These are phyloP conservation scores for Knoxia roxburghii DNA, from an alignment of 257 asterid genomes.

Conservation along the genomic window DNA sequence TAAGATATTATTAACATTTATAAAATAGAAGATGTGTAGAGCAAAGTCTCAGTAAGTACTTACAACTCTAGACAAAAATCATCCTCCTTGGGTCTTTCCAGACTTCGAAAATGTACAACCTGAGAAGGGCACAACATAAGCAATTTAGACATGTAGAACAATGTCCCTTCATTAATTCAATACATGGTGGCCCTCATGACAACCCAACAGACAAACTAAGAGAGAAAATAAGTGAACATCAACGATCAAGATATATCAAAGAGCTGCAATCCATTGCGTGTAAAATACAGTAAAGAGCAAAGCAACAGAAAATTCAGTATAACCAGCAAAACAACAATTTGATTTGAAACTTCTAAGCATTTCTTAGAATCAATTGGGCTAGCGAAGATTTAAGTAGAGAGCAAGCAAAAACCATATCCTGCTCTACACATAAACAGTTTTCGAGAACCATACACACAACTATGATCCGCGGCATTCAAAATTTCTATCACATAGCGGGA, in stretches of 20 bases:
- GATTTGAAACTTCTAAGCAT: background rate
- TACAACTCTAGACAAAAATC: conserved; percentile 89
- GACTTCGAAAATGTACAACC: conserved; percentile 86
- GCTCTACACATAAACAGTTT: background rate
- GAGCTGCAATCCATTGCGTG: background rate
- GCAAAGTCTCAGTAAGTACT: conserved; percentile 29
- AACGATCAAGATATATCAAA: background rate
- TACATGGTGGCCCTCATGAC: background rate
- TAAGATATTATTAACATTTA: conserved; percentile 16
- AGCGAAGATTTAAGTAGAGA: background rate
- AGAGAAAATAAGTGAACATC: background rate
- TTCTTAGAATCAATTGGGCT: background rate
- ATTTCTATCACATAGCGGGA: background rate
- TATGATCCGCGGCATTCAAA: background rate
- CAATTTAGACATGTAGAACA: background rate
- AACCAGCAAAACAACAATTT: background rate
- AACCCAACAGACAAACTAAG: background rate
- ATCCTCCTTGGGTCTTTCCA: conserved; percentile 92
- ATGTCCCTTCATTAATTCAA: background rate
- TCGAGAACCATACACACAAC: background rate
- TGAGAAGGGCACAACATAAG: conserved; percentile 26
- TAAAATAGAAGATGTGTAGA: conserved; percentile 11
- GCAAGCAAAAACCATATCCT: background rate
- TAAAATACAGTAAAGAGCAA: background rate
- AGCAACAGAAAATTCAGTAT: background rate